These are phyloP conservation scores for Botryotinia globosa DNA, from an alignment of 2,329 filamentous ascomycete genomes.

Conservation along the genomic window DNA sequence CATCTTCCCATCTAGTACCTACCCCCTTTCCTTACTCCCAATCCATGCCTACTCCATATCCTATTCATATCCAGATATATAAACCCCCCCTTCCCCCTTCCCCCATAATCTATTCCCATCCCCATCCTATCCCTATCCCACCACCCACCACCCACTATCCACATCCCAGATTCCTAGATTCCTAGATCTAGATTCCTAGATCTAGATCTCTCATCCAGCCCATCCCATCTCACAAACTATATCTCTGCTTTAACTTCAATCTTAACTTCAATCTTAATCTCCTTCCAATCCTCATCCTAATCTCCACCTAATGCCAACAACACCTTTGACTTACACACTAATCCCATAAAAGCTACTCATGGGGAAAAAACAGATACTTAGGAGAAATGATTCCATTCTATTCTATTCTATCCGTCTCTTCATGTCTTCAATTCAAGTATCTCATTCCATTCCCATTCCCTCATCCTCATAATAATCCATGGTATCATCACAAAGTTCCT, in stretches of 20 bases:
- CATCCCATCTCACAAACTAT: too few species aligned
- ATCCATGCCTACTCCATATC: not conserved
- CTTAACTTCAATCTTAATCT: not conserved
- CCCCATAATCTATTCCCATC: too few species aligned
- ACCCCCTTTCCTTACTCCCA: not conserved
- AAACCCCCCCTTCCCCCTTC: not conserved
- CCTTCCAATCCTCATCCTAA: not conserved
- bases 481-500: not conserved
- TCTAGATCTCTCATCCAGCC: too few species aligned
- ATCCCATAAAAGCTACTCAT: not conserved
- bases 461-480: not conserved
- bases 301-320: not conserved
- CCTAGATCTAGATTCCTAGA: too few species aligned
- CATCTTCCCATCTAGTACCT: too few species aligned
- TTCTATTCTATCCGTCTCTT: not conserved
- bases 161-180: too few species aligned
- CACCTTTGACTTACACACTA: not conserved
- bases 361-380: not conserved
- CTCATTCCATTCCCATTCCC: not conserved
- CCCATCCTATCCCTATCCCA: too few species aligned
- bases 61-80: not conserved
- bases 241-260: too few species aligned
- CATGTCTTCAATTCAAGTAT: not conserved
- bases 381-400: not conserved
- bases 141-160: too few species aligned